Evolutionary conservation across 164 flowering plant species (phyloP).

Genomic region (Aristolochia contorta): DNA sequence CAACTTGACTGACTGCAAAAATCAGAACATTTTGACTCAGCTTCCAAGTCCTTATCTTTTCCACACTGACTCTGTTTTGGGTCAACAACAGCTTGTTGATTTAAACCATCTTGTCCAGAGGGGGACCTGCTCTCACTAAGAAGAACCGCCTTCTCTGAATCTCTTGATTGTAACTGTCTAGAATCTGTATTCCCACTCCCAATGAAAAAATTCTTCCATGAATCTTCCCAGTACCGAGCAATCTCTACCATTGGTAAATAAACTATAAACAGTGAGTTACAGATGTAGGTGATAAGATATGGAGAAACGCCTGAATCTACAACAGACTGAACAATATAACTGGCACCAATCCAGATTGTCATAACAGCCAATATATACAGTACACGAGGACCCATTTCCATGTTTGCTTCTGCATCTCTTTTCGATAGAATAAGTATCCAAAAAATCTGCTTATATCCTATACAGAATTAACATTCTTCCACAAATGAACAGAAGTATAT

Average conservation of each 20-base stretch:
- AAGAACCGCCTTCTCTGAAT: slow-evolving; percentile 58
- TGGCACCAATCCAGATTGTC: slow-evolving; percentile 83
- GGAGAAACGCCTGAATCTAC: slow-evolving; percentile 90
- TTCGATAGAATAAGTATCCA: no score
- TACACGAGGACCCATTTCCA: slow-evolving; percentile 76
- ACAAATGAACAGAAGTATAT: no score
- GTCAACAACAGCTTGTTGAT: slow-evolving; percentile 10
- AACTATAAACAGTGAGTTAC: slow-evolving; percentile 78
- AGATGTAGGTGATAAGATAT: slow-evolving; percentile 83
- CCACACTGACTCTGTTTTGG: slow-evolving; percentile 13
- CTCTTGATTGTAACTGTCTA: slow-evolving; percentile 18
- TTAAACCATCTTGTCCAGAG: slow-evolving; percentile 9
- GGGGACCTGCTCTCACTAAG: slow-evolving; percentile 27
- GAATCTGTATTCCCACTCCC: slow-evolving; percentile 19
- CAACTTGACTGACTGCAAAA: slow-evolving; percentile 8
- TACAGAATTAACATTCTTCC: no score
- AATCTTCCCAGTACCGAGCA: slow-evolving; percentile 64
- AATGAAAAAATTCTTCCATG: slow-evolving; percentile 33
- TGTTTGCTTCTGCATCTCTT: slow-evolving; percentile 29
- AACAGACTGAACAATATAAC: slow-evolving; percentile 85
- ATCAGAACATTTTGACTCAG: slow-evolving; percentile 14
- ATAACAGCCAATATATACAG: slow-evolving; percentile 67
- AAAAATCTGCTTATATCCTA: no score
- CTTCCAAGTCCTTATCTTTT: slow-evolving; percentile 3
- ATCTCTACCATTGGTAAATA: slow-evolving; percentile 75